A percentile compares a stretch with the other conserved stretches of the same genome.
phyloP scores from a whole-genome alignment of 345 rosid genomes.

The Gossypium stocksii region DNA sequence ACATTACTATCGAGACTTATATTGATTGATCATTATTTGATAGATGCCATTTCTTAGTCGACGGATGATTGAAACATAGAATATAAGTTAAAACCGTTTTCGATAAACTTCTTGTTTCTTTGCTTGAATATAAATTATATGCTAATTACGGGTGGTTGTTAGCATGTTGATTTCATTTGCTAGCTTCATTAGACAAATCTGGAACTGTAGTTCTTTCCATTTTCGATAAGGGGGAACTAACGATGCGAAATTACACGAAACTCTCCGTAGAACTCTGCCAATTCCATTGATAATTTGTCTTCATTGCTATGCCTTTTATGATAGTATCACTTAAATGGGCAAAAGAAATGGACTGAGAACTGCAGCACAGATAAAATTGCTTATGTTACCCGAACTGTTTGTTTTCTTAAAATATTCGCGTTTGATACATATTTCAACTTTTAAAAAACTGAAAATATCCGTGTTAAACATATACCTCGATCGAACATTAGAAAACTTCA shows the following conservation, averaged over 20 bases:
- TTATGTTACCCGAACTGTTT: too few relatives aligned
- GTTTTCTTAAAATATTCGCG: too few relatives aligned
- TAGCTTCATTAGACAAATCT: background rate
- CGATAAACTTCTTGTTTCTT: background rate
- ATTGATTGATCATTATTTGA: background rate
- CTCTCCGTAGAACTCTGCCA: background rate
- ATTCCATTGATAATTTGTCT: background rate
- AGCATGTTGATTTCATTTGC: background rate
- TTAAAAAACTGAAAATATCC: too few relatives aligned
- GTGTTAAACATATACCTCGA: too few relatives aligned
- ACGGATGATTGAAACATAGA: background rate
- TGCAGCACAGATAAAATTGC: too few relatives aligned
- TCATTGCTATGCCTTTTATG: background rate
- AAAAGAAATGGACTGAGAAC: background rate
- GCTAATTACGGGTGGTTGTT: background rate
- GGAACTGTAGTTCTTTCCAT: background rate
- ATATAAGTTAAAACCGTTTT: background rate
- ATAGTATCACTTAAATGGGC: background rate
- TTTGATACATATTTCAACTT: too few relatives aligned
- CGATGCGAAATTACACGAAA: background rate
- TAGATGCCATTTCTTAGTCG: background rate
- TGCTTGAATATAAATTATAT: background rate
- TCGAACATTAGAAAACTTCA: too few relatives aligned
- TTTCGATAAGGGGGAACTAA: background rate
- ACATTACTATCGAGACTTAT: too few relatives aligned